Base-by-base conservation (phyloP, 2,329 filamentous ascomycete genomes). In the Alternaria metachromatica region DNA sequence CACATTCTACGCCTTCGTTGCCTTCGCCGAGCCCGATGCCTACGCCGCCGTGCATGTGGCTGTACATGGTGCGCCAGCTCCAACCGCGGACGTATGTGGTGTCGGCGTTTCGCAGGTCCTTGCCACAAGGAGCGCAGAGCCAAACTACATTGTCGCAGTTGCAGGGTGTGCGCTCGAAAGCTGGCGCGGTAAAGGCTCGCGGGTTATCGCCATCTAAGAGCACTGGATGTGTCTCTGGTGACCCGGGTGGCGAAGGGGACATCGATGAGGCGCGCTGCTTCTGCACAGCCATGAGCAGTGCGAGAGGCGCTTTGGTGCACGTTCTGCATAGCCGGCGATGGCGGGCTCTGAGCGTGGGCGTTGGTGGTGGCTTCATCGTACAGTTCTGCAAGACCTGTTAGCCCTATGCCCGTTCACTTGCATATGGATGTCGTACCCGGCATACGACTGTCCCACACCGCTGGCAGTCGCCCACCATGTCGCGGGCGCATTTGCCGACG, bases 11-110 rank as follows among this genome's bases (percentile, higher is more conserved):
- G 28, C 94, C 94, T 71, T 95, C 90, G 73, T 94, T 90, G 30
- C 93, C 94, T 71, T 97, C 93, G 46, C 94, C 93, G 28, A 97
- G 93, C 6, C 94, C 94, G 0, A 92, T 94, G 23, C 94, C 93
- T 0, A 96, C 85, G 3, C 93, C 92, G 20, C 94, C 91, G 0
- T 93, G 89, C 68, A 93, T 91, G 15, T 85, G 85, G 41, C 90
- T 90, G 78, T 97, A 97, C 23, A 93, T 89, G 44, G 88, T 92
- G 55, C 94, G 90, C 94, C 94, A 97, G 65, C 89, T 91, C 94
- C 94, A 97, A 58, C 94, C 92, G 5, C 87, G 84, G 46, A 84
- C 78, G 73, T 90, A 90, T 13, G 84, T 87, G 6, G 84, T 87
- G 67, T 90, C 88, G 12, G 82, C 81, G 33, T 82, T 83, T 23